phyloP scores from a whole-genome alignment of 352 stramenopile species.

The Globisporangium takayamanum region DNA sequence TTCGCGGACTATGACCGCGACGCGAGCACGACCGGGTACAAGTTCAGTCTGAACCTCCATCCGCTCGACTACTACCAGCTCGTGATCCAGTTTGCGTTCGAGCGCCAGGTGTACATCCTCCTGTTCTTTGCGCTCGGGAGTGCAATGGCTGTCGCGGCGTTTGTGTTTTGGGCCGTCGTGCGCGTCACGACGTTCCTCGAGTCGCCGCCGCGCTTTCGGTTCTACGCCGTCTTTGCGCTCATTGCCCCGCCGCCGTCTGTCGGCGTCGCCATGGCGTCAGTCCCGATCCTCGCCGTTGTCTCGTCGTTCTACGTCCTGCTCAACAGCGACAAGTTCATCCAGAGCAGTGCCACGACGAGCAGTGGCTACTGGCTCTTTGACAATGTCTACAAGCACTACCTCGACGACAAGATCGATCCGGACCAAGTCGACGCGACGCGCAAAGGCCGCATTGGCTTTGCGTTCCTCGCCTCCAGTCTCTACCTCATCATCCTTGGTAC shows the following conservation, averaged over 20 bases:
- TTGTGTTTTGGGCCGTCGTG: conserved; percentile 89
- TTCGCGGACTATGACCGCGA: conserved; percentile 94
- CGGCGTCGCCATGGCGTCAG: conserved; percentile 85
- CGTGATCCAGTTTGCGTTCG: conserved; percentile 96
- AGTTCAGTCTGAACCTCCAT: conserved; percentile 89
- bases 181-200: conserved; percentile 89
- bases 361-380: conserved; percentile 78
- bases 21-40: conserved; percentile 78
- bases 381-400: conserved; percentile 82
- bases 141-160: conserved; percentile 69
- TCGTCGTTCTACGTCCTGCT: conserved; percentile 62
- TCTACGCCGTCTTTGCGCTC: conserved; percentile 89
- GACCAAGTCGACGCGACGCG: conserved; percentile 49
- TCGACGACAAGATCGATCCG: conserved; percentile 80
- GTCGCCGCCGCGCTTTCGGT: conserved; percentile 87
- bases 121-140: conserved; percentile 92
- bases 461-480: conserved; percentile 89
- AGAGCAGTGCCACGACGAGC: not conserved
- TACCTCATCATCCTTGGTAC: conserved; percentile 80
- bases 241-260: conserved; percentile 85
- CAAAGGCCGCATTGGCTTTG: conserved; percentile 89
- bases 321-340: conserved; percentile 46
- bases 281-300: conserved; percentile 79
- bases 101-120: conserved; percentile 88
- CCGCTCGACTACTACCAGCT: conserved; percentile 94